Base-by-base conservation (phyloP, 768 basidiomycete genomes). In the Collybia mongolica region DNA sequence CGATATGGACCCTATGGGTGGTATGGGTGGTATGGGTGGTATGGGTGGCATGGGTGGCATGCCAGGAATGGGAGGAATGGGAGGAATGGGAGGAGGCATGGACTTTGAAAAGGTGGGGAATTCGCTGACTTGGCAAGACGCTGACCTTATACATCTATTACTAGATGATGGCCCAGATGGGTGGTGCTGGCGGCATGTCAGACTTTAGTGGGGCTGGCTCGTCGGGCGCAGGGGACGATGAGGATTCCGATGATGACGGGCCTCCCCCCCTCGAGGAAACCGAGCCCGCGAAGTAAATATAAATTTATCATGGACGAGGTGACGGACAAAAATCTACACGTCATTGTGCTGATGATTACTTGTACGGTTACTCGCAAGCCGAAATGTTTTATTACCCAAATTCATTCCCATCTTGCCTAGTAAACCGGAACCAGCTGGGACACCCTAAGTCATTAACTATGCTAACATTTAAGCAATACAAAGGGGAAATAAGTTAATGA, bases 221-320 rank as follows among this genome's bases (percentile, higher is more conserved):
- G 28, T 53, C 52, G 6, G 72, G 54, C 19, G 73, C 65, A 17
- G 76, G 61, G 19, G 73, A 68, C 18, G 79, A 74, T 11, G 73
- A 75, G 37, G 81, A 79, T 49, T 68, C 72, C 5, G 81, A 82
- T 48, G 84, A 83, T 43, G 87, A 84, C 37, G 88, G 83, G 44
- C 89, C 88, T 49, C 90, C 90, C 45, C 87, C 90, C 58, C 84
- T 93, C 41, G 90, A 92, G 71, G 82, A 84, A n/a, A 74, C 73
- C 24, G 77, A 80, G 60, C 61, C 72, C 18, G 23, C 69, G 41
- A 77, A 77, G 61, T 74, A 69, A 63, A 61, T 24, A 35, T 29
- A 37, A 48, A 32, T 20, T 39, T 12, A 19, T 39, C 37, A 20
- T n/a, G 20, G 14, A 36, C 2, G 38, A 39, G 29, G 37, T 12